Conservation (phyloP, 495 filamentous ascomycete genomes). For the Pseudotulostoma volvatum region DNA sequence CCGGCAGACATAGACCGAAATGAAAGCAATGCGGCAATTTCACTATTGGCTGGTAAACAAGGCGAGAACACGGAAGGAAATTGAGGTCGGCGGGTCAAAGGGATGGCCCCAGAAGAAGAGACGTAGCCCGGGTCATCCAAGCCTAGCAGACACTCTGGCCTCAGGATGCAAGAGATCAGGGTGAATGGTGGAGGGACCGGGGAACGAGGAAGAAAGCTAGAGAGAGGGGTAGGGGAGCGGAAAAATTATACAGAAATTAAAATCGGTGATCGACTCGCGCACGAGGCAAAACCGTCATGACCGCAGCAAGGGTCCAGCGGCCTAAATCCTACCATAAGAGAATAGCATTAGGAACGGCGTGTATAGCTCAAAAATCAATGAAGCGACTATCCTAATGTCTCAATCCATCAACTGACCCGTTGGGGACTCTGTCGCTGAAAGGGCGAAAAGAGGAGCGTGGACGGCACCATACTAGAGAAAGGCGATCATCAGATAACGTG, state of each 20-base stretch:
- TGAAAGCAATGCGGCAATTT: slow-evolving; percentile 1
- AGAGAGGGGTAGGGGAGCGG: not conserved
- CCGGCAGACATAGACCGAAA: slow-evolving; percentile 1
- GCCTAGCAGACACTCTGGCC: slow-evolving; percentile 1
- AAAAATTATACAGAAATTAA: not conserved
- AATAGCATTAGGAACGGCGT: slow-evolving; percentile 1
- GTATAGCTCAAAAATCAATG: slow-evolving; percentile 4
- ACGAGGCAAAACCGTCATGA: not conserved
- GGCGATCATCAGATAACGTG: slow-evolving; percentile 6
- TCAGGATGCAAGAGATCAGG: not conserved
- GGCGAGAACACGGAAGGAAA: slow-evolving; percentile 2
- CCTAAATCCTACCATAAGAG: slow-evolving; percentile 3
- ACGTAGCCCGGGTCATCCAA: not conserved
- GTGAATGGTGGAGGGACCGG: not conserved
- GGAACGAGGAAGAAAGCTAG: not conserved
- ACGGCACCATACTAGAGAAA: slow-evolving; percentile 4
- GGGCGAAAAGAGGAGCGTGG: not conserved
- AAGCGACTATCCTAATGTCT: slow-evolving; percentile 4
- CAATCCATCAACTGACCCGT: slow-evolving; percentile 5
- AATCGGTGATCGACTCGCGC: not conserved
- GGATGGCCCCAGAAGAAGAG: slow-evolving; percentile 1
- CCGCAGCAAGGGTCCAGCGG: not conserved
- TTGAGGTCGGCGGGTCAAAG: slow-evolving; percentile 2
- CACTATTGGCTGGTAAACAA: slow-evolving; percentile 2
- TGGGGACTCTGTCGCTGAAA: slow-evolving; percentile 7